Base-by-base conservation (phyloP, 768 basidiomycete species). In the Nevesoporus exiguus region DNA sequence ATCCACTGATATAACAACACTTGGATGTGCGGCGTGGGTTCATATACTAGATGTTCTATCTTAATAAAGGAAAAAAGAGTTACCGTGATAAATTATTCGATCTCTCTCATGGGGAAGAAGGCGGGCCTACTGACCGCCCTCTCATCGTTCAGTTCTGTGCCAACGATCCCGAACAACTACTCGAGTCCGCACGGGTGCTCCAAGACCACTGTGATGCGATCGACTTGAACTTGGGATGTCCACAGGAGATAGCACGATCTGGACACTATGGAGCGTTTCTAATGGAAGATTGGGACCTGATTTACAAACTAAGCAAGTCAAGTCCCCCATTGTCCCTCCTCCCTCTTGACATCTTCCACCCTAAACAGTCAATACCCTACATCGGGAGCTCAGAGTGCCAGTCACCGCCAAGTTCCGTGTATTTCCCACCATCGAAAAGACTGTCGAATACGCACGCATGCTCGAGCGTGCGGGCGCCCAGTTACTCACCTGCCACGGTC, bases 401-500 rank as follows among this genome's bases (percentile, higher is more conserved):
- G 93, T 98, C 3, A 97, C 94, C 0, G 97, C 93, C 42, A 98
- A 99, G 67, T 97, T 98, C 71, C 84, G 97, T 8, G 85, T 96
- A 2, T 98, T 95, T 68, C 82, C 88, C 1, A 84, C 85, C 0
- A 69, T 91, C 25, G 88, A 90, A 62, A 88, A 88, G 72, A 98
- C 96, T 0, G 85, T 98, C 1, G 87, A 85, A 57, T 99, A 99
- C 60, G 97, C 97, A 2, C 82, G 88, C 66, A 97, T 98, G 94
- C 83, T 99, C 37, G 94, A 97, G 73, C 75, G 83, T 0, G 94
- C 97, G 0, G 97, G 97, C 0, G 97, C 96, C 0, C 95, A 98
- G 66, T 92, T 98, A 41, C 74, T 98, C 11, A 92, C 94, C 0
- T 93, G 93, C 60, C 97, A 99, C 59, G 97, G 97, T 0, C 83